Evolutionary conservation across 495 filamentous ascomycete genomes (phyloP).

Genomic region (Hypoxylon fuscum): DNA sequence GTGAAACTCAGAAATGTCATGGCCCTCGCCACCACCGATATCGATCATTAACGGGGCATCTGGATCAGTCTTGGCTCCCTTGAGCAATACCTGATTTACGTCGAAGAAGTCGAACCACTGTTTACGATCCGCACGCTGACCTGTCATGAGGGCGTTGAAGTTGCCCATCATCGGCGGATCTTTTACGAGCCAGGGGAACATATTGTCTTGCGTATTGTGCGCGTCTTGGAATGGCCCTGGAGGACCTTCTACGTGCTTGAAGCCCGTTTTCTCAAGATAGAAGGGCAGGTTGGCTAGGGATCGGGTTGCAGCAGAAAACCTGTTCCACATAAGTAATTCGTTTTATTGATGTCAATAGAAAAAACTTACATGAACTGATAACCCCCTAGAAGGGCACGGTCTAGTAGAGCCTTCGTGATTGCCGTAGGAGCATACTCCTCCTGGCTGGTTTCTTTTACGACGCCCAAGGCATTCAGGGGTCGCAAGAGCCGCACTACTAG

Average conservation of each 20-base stretch:
- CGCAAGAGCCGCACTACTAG: slow-evolving; percentile 41
- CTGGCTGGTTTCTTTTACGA: slow-evolving; percentile 52
- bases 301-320: slow-evolving; percentile 15
- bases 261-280: slow-evolving; percentile 35
- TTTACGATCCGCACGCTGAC: slow-evolving; percentile 21
- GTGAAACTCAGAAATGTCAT: slow-evolving; percentile 55
- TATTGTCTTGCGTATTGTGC: slow-evolving; percentile 20
- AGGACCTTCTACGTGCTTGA: slow-evolving; percentile 23
- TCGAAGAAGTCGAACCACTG: slow-evolving; percentile 33
- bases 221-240: slow-evolving; percentile 32
- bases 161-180: slow-evolving; percentile 25
- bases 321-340: not conserved
- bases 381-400: slow-evolving; percentile 22
- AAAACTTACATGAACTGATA: slow-evolving; percentile 42
- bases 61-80: slow-evolving; percentile 30
- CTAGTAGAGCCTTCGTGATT: slow-evolving; percentile 50
- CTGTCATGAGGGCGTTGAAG: slow-evolving; percentile 35
- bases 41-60: slow-evolving; percentile 59
- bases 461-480: slow-evolving; percentile 59
- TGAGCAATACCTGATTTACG: slow-evolving; percentile 13
- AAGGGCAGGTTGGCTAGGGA: slow-evolving; percentile 27
- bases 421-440: slow-evolving; percentile 57
- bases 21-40: slow-evolving; percentile 56
- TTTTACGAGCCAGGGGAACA: slow-evolving; percentile 31
- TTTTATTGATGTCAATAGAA: slow-evolving; percentile 19